These are phyloP conservation scores for Friedmanniomyces endolithicus DNA, from an alignment of 495 filamentous ascomycete genomes.

Conservation along the genomic window DNA sequence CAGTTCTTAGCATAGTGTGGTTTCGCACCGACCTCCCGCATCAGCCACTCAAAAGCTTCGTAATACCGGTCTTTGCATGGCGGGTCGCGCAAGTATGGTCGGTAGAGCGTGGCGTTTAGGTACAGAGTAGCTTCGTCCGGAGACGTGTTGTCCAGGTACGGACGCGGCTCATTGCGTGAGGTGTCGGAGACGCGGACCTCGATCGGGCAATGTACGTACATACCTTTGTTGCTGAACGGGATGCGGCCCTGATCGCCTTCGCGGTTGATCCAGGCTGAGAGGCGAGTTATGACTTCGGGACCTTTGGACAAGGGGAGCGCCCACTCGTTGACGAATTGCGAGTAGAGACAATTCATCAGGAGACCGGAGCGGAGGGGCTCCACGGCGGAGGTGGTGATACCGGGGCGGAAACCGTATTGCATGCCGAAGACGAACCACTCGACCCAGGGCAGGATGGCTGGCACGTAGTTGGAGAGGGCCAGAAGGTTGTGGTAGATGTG, in stretches of 20 bases:
- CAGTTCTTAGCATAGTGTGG: constrained; percentile 99
- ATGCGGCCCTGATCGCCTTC: constrained; percentile 43
- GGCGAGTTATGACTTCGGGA: constrained; percentile 71
- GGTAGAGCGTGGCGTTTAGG: constrained; percentile 90
- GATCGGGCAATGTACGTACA: constrained; percentile 86
- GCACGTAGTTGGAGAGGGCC: constrained; percentile 62
- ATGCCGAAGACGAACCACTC: constrained; percentile 93
- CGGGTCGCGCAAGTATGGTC: constrained; percentile 73
- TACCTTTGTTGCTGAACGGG: constrained; percentile 61
- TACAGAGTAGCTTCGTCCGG: constrained; percentile 69
- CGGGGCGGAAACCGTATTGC: constrained; percentile 79
- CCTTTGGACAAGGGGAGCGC: constrained; percentile 80
- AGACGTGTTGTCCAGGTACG: constrained; percentile 65
- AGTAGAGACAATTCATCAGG: constrained; percentile 92
- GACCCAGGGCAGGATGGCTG: constrained; percentile 66
- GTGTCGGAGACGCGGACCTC: constrained; percentile 83
- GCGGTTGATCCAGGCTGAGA: constrained; percentile 74
- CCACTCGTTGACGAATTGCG: constrained; percentile 97
- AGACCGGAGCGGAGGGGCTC: constrained; percentile 67
- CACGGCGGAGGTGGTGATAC: constrained; percentile 55
- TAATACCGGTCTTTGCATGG: constrained; percentile 72
- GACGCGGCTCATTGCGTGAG: constrained; percentile 44
- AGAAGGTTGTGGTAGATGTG: constrained; percentile 82
- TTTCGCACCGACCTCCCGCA: constrained; percentile 77
- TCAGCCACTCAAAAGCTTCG: constrained; percentile 87